phyloP scores from a whole-genome alignment of 441 rosid genomes.

The Gossypium lobatum region DNA sequence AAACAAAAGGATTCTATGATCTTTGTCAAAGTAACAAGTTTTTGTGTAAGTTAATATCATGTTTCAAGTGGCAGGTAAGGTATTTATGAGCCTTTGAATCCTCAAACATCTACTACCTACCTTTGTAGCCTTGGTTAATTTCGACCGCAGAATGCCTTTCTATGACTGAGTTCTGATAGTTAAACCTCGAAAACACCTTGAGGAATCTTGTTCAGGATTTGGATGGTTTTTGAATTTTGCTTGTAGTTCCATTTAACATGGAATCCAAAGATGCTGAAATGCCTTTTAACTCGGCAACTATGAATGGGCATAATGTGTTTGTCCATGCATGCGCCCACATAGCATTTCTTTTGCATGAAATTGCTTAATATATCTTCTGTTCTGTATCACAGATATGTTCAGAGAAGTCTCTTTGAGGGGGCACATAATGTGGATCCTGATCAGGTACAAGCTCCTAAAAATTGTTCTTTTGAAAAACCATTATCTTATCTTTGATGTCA shows the following conservation, averaged over 20 bases:
- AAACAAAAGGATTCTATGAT: not conserved
- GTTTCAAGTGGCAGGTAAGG: not conserved
- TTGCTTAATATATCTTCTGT: not conserved
- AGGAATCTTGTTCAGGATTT: constrained; percentile 5
- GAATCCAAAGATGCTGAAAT: not conserved
- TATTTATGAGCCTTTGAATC: constrained; percentile 1
- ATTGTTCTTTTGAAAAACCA: not conserved
- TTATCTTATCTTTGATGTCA: constrained; percentile 4
- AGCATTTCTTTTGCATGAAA: not conserved
- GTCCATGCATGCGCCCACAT: not conserved
- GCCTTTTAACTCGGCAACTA: not conserved
- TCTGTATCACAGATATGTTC: constrained; percentile 46
- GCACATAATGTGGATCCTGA: constrained; percentile 81
- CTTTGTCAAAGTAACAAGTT: not conserved
- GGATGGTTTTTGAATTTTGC: constrained; percentile 1
- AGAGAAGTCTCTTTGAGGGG: constrained; percentile 84
- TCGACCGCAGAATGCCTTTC: not conserved
- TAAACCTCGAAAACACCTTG: not conserved
- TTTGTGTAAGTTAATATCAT: not conserved
- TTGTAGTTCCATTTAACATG: not conserved
- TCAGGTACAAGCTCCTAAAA: constrained; percentile 42
- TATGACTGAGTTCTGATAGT: constrained; percentile 1
- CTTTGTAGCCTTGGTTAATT: not conserved
- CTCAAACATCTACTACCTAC: not conserved
- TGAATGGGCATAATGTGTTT: not conserved